Base-by-base conservation (phyloP, 768 basidiomycete genomes). In the Lentinus tigrinus region DNA sequence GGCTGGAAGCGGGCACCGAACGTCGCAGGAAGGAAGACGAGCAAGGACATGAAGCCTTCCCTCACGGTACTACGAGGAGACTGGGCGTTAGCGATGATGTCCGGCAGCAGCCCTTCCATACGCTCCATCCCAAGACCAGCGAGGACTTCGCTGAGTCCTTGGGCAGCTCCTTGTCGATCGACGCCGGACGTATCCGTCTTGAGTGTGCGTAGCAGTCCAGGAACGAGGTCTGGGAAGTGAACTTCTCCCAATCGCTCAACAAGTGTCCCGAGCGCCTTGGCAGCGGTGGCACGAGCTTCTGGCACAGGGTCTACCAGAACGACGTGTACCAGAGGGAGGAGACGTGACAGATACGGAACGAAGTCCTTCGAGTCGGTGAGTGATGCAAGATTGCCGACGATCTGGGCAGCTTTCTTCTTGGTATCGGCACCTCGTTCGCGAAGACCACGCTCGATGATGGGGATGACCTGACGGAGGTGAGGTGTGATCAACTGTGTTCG, bases 111-210 rank as follows among this genome's bases (percentile, higher is more conserved):
- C 6, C 91, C 89, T 69, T 99, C 97, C 62, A 99, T 81, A 46
- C 95, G 83, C 61, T 98, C 95, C 90, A 97, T 95, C n/a, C 97
- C 97, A 28, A 98, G 84, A 19, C 94, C 95, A 3, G 95, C 88
- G 2, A 98, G 80, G 8, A 98, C 94, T 73, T 98, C 97, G 58
- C 91, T 91, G 44, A 98, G 81, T 66, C 97, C 97, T 73, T 98
- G 97, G 3, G 96, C 96, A 0, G 97, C 96, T 59, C 96, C 97
- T 76, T 98, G 97, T 50, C 96, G 83, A 72, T 99, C 97, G 24
- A 98, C 95, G 14, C 95, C 95, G 0, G 92, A 93, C 0, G 91
- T 89, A 64, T 98, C 95, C 10, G 93, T 88, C 73, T 94, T 94
- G 62, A 98, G 83, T 3, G 89, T 94, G 53, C 88, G 82, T 37